Base-by-base conservation (phyloP, 176 grass and related monocot species). In the Chloris gayana region DNA sequence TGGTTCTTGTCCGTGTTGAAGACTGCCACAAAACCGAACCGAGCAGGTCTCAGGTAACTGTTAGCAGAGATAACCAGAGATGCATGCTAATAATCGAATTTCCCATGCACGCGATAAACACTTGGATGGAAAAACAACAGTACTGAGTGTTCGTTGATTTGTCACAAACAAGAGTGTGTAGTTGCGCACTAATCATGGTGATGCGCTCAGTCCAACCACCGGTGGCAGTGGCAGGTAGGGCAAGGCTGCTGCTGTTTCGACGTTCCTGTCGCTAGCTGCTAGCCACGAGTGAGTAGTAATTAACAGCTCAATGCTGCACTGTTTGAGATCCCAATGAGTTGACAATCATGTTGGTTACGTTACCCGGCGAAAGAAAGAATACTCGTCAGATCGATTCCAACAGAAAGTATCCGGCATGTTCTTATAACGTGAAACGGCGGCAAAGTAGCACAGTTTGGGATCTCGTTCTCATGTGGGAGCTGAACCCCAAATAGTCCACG, bases 1-100 rank as follows among this genome's bases (percentile, higher is more conserved):
- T 99, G 96, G 73, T 93, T 95, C 79, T 93, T 99, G 90, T 99
- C 96, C 26, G 90, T 99, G 84, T 95, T 88, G 84, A 99, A 99
- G 67, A 99, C 96, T 99, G 83, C 49, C 4, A 53, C 11, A 17
- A 14, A 49, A 3, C 14, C 14, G 17, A 53, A 21, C 49, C 19
- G 49, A 53, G 49, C 17, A 53, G 6, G 49, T 18, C 46, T 12
- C 12, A 18, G 35, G 7, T 37, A 37, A 45, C 12, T 1, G 42
- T 13, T 10, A 49, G 18, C 50, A 22, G 50, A 54, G 50, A 10
- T 9, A 7, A 57, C 21, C 53, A 24, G 53, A 57, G 46, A 15
- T 45, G 11, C 0, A n/a, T n/a, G n/a, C n/a, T n/a, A n/a, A n/a
- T 13, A 45, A 45, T 45, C 42, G 42, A 45, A 45, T 45, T 45